Conservation (phyloP, 139 green algal genomes). For the Chlorella sp. region DNA sequence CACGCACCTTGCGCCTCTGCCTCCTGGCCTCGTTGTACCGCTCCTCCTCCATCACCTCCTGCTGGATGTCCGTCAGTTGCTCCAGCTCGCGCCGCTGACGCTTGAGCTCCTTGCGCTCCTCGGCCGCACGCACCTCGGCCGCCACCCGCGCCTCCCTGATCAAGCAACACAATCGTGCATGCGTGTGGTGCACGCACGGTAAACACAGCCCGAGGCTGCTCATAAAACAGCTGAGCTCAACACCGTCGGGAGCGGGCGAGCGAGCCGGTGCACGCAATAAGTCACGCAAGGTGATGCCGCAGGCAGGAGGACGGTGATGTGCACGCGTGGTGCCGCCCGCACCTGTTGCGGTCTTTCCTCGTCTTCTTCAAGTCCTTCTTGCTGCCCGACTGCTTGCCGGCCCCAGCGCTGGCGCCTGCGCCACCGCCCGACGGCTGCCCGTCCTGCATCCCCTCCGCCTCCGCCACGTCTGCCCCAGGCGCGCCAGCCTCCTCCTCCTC, state of each 20-base stretch:
- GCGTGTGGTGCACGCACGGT: no score
- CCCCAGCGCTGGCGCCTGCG: neutral
- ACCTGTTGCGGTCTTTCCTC: no score
- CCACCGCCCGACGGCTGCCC: no score
- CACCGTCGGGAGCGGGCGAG: no score
- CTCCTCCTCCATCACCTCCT: constrained; percentile 20
- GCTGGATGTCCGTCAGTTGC: constrained; percentile 18
- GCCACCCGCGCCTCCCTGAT: constrained; percentile 21
- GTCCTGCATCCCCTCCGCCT: neutral
- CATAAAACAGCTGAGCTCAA: no score
- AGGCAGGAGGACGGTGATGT: no score
- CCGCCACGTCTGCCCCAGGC: neutral
- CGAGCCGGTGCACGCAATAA: no score
- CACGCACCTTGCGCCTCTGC: constrained; percentile 21
- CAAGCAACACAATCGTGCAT: neutral
- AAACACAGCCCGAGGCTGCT: no score
- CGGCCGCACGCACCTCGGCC: constrained; percentile 24
- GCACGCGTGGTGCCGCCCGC: no score
- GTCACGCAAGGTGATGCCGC: no score
- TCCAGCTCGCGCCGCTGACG: constrained; percentile 48
- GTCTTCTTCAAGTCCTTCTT: no score
- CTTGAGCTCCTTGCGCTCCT: constrained; percentile 29
- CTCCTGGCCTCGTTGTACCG: constrained; percentile 17
- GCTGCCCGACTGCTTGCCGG: constrained; percentile 9
- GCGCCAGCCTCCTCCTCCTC: neutral